A percentile compares a stretch with the other conserved stretches of the same genome.
Evolutionary conservation across 768 basidiomycete species (phyloP).

Genomic region (Amanita thiersii): DNA sequence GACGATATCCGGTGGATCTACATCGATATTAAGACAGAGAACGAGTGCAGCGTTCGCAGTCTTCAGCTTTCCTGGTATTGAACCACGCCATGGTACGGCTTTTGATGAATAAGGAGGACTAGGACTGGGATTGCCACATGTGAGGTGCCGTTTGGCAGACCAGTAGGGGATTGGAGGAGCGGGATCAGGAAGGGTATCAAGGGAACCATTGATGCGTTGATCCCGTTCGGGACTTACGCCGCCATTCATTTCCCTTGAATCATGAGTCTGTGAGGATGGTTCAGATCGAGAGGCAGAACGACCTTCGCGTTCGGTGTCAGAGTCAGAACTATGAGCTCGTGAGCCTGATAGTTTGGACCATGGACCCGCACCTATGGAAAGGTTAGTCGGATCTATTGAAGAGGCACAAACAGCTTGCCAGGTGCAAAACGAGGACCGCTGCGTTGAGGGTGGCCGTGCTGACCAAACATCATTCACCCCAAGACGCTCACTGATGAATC

Average conservation of each 20-base stretch:
- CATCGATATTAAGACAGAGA: conserved; percentile 93
- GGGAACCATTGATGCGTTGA: conserved; percentile 33
- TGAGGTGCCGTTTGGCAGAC: conserved; percentile 86
- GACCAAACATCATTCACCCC: conserved; percentile 5
- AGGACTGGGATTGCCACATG: conserved; percentile 79
- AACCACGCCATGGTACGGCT: conserved; percentile 72
- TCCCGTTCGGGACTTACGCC: conserved; percentile 21
- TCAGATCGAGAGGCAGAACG: conserved; percentile 41
- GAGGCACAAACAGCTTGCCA: conserved; percentile 12
- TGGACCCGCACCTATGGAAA: conserved; percentile 21
- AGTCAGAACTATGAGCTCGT: conserved; percentile 34
- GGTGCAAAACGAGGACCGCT: conserved; percentile 19
- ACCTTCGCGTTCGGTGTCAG: conserved; percentile 45
- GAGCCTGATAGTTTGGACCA: conserved; percentile 18
- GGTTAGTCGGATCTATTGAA: conserved; percentile 4
- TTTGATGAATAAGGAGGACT: conserved; percentile 58
- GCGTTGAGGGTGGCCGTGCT: conserved; percentile 13
- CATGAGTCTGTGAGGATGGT: conserved; percentile 33
- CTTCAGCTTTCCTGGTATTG: conserved; percentile 79
- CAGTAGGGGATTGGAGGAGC: conserved; percentile 72
- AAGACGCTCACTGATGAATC: background rate
- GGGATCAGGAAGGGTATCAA: conserved; percentile 37
- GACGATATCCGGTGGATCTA: conserved; percentile 95
- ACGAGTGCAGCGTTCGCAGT: conserved; percentile 85
- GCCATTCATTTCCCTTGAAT: conserved; percentile 20